Evolutionary conservation across 2,329 filamentous ascomycete species (phyloP), one percentile per base, ranked within the genome.

Genomic region (Alternaria triticina): DNA sequence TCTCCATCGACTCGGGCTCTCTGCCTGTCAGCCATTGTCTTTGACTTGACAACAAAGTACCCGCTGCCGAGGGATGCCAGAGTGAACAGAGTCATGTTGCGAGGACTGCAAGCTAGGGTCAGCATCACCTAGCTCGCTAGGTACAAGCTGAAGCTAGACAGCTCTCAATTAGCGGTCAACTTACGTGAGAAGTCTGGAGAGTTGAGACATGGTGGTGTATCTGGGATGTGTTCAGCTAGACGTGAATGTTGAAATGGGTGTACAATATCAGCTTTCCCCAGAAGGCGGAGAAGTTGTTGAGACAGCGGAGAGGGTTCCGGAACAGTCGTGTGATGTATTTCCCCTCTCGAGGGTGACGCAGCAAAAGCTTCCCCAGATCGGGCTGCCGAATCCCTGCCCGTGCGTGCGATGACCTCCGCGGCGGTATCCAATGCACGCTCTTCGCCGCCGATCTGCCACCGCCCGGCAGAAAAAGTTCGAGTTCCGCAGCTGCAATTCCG

Each of bases 11-110:
- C 62, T 43, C 69, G 70, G 44, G 77, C 70, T 36, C 71, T 67
- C 61, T 74, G 72, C 60, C 75, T 76, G n/a, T 66, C 66, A 9
- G 72, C 69, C 17, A 78, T 43, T 3, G 72, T 61, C 45, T 66
- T 73, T 22, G 77, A 75, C 58, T 77, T 80, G 23, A 79, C 27
- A 33, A 76, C 67, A 49, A 78, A 59, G 57, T 77, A 79, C 7
- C 76, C 74, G 49, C 75, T 72, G 22, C 74, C 72, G 15, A 81
- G 66, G 7, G 77, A 74, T 17, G 75, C 27, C 10, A 77, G 46
- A 28, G 77, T 76, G 45, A 80, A 57, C 45, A 79, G 54, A 7
- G 74, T 62, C 61, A 80, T 47, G 46, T 71, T 78, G 57, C 77
- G 78, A 49, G 75, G 67, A 49, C 79, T 80, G 66, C 28, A 22